phyloP scores from a whole-genome alignment of 352 stramenopile genomes.

The Globisporangium spiculum region DNA sequence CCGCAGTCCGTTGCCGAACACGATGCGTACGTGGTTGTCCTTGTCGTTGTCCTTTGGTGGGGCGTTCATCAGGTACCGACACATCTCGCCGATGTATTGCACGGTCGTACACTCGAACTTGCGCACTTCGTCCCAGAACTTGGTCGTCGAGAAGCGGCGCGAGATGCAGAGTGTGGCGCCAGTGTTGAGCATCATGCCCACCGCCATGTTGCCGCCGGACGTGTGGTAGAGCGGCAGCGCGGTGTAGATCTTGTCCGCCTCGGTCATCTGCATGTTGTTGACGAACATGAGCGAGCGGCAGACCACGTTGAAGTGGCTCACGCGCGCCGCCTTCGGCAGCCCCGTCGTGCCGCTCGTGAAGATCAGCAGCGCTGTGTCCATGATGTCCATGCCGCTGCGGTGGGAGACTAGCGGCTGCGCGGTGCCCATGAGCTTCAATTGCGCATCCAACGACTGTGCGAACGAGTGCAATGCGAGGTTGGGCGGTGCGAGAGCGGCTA shows the following conservation, averaged over 20 bases:
- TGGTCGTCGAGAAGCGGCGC: constrained; percentile 63
- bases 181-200: constrained; percentile 75
- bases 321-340: constrained; percentile 69
- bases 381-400: constrained; percentile 35
- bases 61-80: constrained; percentile 76
- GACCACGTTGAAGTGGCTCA: constrained; percentile 74
- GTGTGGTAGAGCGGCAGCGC: constrained; percentile 84
- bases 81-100: constrained; percentile 92
- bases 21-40: constrained; percentile 65
- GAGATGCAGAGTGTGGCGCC: constrained; percentile 73
- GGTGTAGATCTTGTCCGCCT: constrained; percentile 71
- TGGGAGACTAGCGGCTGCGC: constrained; percentile 24
- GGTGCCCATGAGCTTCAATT: constrained; percentile 27
- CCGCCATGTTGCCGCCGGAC: constrained; percentile 71
- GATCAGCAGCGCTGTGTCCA: constrained; percentile 66
- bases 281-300: constrained; percentile 51
- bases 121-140: constrained; percentile 77
- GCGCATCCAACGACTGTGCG: constrained; percentile 41
- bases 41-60: constrained; percentile 43
- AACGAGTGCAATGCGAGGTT: constrained; percentile 21
- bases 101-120: constrained; percentile 68
- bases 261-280: constrained; percentile 46
- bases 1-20: constrained; percentile 90
- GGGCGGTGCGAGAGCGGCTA: constrained; percentile 20
- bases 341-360: constrained; percentile 85